Conservation (phyloP, 2,329 filamentous ascomycete species). For the Monosporascus sp. region DNA sequence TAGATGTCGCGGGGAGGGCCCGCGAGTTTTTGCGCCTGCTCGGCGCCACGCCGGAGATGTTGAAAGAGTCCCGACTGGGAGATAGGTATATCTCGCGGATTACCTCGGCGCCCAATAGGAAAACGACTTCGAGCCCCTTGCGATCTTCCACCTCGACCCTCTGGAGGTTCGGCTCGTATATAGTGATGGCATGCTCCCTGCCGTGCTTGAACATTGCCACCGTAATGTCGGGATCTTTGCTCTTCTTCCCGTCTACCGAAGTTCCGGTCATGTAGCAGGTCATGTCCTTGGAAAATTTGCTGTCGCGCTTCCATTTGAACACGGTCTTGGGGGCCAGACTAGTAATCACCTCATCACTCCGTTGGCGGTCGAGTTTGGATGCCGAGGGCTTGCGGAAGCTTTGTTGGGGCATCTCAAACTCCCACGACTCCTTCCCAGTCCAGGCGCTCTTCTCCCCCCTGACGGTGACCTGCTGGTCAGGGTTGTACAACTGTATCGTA, state of each 20-base stretch:
- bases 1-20: constrained; percentile 25
- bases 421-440: constrained; percentile 77
- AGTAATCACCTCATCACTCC: constrained; percentile 49
- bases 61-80: constrained; percentile 70
- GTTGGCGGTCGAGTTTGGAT: constrained; percentile 71
- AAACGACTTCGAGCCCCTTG: constrained; percentile 83
- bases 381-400: constrained; percentile 76
- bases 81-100: constrained; percentile 62
- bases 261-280: constrained; percentile 83
- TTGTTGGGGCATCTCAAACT: constrained; percentile 85
- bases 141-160: constrained; percentile 89
- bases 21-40: constrained; percentile 40
- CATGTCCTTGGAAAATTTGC: constrained; percentile 79
- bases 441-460: constrained; percentile 69
- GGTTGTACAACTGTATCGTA: constrained; percentile 86
- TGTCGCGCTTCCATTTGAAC: constrained; percentile 87
- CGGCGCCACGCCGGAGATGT: constrained; percentile 49
- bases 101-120: constrained; percentile 59
- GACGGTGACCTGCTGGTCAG: constrained; percentile 74
- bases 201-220: constrained; percentile 78
- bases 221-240: constrained; percentile 90
- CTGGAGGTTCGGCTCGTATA: constrained; percentile 90
- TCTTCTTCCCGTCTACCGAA: constrained; percentile 67
- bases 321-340: constrained; percentile 66
- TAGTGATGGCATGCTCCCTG: constrained; percentile 61